Base-by-base conservation (phyloP, 306 rosid genomes). In the Cicer bijugum region DNA sequence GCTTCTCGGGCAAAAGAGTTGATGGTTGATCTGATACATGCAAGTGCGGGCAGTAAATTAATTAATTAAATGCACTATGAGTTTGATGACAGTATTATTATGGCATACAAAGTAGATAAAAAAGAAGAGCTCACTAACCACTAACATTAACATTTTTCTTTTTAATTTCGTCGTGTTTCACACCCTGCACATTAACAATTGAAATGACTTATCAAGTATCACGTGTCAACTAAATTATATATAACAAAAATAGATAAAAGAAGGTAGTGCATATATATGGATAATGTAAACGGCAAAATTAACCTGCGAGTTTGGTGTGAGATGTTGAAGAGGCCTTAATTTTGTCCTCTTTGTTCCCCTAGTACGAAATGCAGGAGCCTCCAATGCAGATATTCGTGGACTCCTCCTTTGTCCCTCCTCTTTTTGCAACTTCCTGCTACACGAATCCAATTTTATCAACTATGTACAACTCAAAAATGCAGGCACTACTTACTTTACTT, bases 381-480 rank as follows among this genome's bases (percentile, higher is more conserved):
- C 84, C 80, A 76, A 60, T 61, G 85, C 84, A 28, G 72, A 81
- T 69, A 87, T 69, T 47, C 90, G 75, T 8, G 86, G 86, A 78
- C 91, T 87, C 71, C 85, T 87, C 46, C 95, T 85, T 68, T 63
- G 60, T 64, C 83, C 91, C 67, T 81, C 88, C 48, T n/a, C 51
- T 67, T 83, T 84, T 69, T 64, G 80, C n/a, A 75, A 20, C 74
- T 81, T 79, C 70, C 81, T 84, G 9, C 45, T 35, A 69, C 39
- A 56, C 19, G 19, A 69, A 72, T 50, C 12, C 51, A 75, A 66
- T 69, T 66, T 33, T 8, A 66, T 80, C 15, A 70, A 56, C 33
- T 28, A 28, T 28, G 5, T 74, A 56, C 2, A 43, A 9, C 19
- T 8, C 59, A 35, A 33, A 33, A 69, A 51, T 35, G 15, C 1